A percentile compares a stretch with the other conserved stretches of the same genome.
phyloP scores from a whole-genome alignment of 2,329 filamentous ascomycete genomes.

The Bretziella fagacearum region DNA sequence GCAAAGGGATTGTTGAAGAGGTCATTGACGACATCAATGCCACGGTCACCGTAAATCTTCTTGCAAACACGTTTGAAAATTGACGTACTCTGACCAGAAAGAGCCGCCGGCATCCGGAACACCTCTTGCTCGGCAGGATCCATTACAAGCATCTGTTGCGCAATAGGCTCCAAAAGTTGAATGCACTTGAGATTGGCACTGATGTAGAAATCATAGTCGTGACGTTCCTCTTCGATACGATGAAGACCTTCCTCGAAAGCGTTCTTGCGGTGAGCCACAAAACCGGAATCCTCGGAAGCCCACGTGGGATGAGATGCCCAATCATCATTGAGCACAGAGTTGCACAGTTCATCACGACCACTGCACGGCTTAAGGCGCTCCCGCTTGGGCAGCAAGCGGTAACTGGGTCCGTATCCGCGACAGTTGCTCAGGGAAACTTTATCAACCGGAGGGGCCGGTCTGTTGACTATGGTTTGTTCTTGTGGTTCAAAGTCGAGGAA shows the following conservation, averaged over 20 bases:
- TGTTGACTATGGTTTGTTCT: slow-evolving; percentile 65
- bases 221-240: slow-evolving; percentile 90
- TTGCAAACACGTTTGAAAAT: slow-evolving; percentile 96
- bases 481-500: slow-evolving; percentile 66
- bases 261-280: slow-evolving; percentile 95
- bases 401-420: slow-evolving; percentile 87
- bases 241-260: slow-evolving; percentile 86
- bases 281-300: slow-evolving; percentile 95
- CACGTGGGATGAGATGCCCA: slow-evolving; percentile 98
- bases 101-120: slow-evolving; percentile 65
- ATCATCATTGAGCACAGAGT: slow-evolving; percentile 84
- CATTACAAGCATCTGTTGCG: slow-evolving; percentile 75
- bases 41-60: slow-evolving; percentile 88
- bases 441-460: slow-evolving; percentile 55
- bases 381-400: slow-evolving; percentile 75
- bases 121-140: slow-evolving; percentile 50
- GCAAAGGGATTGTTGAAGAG: slow-evolving; percentile 71
- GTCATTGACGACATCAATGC: slow-evolving; percentile 69
- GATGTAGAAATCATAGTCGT: slow-evolving; percentile 97
- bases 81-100: slow-evolving; percentile 85
- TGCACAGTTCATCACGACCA: slow-evolving; percentile 86
- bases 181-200: slow-evolving; percentile 91
- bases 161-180: slow-evolving; percentile 85
- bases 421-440: slow-evolving; percentile 91
- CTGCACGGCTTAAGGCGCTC: slow-evolving; percentile 85